These are phyloP conservation scores for Xylaria sp. DNA, from an alignment of 2,329 filamentous ascomycete genomes.

Conservation along the genomic window DNA sequence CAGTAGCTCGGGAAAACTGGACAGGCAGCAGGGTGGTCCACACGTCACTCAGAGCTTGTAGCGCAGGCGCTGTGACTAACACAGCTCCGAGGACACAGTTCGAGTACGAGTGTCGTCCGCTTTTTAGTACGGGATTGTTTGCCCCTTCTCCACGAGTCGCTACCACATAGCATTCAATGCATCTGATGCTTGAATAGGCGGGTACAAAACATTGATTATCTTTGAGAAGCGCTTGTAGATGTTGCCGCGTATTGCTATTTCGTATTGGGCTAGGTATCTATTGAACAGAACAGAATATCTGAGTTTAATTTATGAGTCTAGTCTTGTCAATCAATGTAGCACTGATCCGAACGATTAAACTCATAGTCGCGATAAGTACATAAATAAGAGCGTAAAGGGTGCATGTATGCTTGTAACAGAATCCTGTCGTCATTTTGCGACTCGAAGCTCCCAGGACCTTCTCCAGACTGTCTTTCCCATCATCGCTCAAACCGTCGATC, in stretches of 20 bases:
- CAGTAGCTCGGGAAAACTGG: slow-evolving; percentile 18
- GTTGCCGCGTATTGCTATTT: too few species aligned
- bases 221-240: too few species aligned
- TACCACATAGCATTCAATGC: too few species aligned
- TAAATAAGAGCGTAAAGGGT: background rate
- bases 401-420: slow-evolving; percentile 10
- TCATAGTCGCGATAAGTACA: background rate
- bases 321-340: background rate
- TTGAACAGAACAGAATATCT: too few species aligned
- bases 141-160: background rate
- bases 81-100: slow-evolving; percentile 24
- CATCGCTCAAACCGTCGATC: background rate
- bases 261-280: too few species aligned
- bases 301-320: too few species aligned
- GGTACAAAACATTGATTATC: too few species aligned
- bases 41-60: background rate
- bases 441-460: background rate
- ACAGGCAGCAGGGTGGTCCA: background rate
- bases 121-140: slow-evolving; percentile 20
- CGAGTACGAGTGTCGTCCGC: slow-evolving; percentile 25
- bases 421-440: slow-evolving; percentile 32
- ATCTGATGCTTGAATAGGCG: too few species aligned
- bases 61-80: background rate
- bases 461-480: slow-evolving; percentile 1
- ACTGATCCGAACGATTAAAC: background rate